phyloP scores from a whole-genome alignment of 2,329 filamentous ascomycete genomes.

The Hypoxylon sp. region DNA sequence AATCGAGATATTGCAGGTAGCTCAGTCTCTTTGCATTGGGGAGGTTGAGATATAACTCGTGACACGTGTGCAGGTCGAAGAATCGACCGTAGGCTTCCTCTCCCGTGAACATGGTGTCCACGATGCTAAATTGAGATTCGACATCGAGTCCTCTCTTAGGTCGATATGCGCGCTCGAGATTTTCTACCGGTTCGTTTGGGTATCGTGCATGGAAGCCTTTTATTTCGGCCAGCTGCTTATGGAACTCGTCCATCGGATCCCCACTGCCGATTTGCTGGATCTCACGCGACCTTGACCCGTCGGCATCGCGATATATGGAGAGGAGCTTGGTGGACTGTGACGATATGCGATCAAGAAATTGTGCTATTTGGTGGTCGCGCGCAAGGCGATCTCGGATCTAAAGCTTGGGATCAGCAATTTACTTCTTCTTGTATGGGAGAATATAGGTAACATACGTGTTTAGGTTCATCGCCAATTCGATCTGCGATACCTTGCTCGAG shows the following conservation, averaged over 20 bases:
- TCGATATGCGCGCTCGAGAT: constrained; percentile 92
- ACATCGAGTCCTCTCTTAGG: constrained; percentile 72
- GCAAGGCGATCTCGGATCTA: constrained; percentile 90
- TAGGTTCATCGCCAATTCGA: constrained; percentile 87
- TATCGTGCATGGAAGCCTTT: constrained; percentile 91
- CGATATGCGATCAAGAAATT: constrained; percentile 89
- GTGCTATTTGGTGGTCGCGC: constrained; percentile 90
- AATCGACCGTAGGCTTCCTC: constrained; percentile 95
- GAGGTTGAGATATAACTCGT: constrained; percentile 92
- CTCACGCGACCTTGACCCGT: constrained; percentile 78
- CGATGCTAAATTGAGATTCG: constrained; percentile 71
- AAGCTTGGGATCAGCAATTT: constrained; percentile 30
- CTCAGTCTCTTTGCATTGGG: constrained; percentile 85
- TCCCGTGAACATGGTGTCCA: constrained; percentile 94
- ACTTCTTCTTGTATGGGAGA: background rate
- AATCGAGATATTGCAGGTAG: constrained; percentile 92
- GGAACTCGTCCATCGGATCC: constrained; percentile 91
- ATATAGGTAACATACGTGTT: constrained; percentile 71
- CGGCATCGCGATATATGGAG: constrained; percentile 84
- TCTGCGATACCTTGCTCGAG: constrained; percentile 94
- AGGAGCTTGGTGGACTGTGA: constrained; percentile 84
- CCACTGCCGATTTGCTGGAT: constrained; percentile 85
- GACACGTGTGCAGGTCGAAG: constrained; percentile 85
- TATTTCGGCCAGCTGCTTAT: constrained; percentile 82
- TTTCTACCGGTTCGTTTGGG: constrained; percentile 94